Base-by-base conservation (phyloP, 306 rosid genomes). In the Hylodesmum podocarpum region DNA sequence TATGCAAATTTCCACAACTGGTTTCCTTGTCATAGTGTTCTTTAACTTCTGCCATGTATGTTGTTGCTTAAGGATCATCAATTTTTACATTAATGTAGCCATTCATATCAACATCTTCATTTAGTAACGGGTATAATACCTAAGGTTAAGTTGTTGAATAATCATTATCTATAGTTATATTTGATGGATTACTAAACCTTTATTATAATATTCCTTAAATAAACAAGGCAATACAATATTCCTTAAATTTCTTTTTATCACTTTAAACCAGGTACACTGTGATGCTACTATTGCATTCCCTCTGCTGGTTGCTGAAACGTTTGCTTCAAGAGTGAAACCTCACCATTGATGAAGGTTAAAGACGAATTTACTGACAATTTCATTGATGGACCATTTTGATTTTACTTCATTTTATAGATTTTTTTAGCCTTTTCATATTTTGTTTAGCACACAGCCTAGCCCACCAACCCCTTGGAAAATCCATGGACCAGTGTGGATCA, bases 271-370 rank as follows among this genome's bases (percentile, higher is more conserved):
- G 97, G 97, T 92, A 49, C 96, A 92, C 62, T 92, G 97, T 50
- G 97, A 92, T 75, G 97, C 97, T 66, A 92, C 96, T 1, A 92
- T 90, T 7, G 97, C 97, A 18, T 90, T 92, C 66, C 97, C 93
- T 73, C 82, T 88, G 10, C 81, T 90, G 84, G 93, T 92, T 74
- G 96, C 96, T 5, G 89, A 90, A 84, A 84, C 97, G 13, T 92
- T 92, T 77, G 96, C 97, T 39, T 65, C 80, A 58, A 84, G 81
- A 77, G 67, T 21, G 33, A 73, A 76, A 73, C 69, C 68, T 79
- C 79, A 34, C 47, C 65, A 49, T 24, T 27, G 69, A 78, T 63
- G 41, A 18, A 37, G 14, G 64, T 37, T 69, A 11, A 8, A 64
- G 61, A 64, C 18, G 50, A 67, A 31, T 28, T 51, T 53, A 43